phyloP scores from a whole-genome alignment of 805 yeast species.

The Nakazawaea ambrosiae region DNA sequence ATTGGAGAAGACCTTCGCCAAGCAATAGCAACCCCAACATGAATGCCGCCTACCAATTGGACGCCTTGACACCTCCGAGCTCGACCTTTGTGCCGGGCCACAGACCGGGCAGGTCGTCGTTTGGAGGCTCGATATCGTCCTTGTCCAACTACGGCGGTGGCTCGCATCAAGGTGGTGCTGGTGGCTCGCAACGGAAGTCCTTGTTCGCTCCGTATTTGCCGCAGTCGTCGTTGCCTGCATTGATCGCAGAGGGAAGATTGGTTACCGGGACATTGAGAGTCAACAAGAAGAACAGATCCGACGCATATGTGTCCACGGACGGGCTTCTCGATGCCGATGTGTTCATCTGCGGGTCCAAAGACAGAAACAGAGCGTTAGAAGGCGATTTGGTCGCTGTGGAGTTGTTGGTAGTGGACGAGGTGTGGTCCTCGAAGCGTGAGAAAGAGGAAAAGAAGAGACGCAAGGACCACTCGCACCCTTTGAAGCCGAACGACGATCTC shows the following conservation, averaged over 20 bases:
- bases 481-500: constrained; percentile 51
- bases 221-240: constrained; percentile 83
- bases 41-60: constrained; percentile 13
- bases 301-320: constrained; percentile 97
- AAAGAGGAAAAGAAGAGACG: constrained; percentile 96
- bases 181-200: constrained; percentile 54
- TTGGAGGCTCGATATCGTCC: constrained; percentile 56
- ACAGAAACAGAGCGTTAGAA: constrained; percentile 94
- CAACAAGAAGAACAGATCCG: constrained; percentile 92
- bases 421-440: constrained; percentile 93
- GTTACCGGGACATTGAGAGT: constrained; percentile 92
- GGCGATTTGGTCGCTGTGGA: constrained; percentile 97
- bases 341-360: constrained; percentile 96
- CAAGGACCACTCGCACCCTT: constrained; percentile 44
- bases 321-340: constrained; percentile 94
- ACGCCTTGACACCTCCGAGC: constrained; percentile 5
- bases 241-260: constrained; percentile 82
- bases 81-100: constrained; percentile 69
- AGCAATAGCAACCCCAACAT: constrained; percentile 17
- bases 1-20: constrained; percentile 60
- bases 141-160: constrained; percentile 30
- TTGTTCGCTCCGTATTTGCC: constrained; percentile 95
- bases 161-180: constrained; percentile 14
- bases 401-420: constrained; percentile 90
- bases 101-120: constrained; percentile 59